Evolutionary conservation across 2,329 filamentous ascomycete species (phyloP).

Genomic region (Cladosporium sp.): DNA sequence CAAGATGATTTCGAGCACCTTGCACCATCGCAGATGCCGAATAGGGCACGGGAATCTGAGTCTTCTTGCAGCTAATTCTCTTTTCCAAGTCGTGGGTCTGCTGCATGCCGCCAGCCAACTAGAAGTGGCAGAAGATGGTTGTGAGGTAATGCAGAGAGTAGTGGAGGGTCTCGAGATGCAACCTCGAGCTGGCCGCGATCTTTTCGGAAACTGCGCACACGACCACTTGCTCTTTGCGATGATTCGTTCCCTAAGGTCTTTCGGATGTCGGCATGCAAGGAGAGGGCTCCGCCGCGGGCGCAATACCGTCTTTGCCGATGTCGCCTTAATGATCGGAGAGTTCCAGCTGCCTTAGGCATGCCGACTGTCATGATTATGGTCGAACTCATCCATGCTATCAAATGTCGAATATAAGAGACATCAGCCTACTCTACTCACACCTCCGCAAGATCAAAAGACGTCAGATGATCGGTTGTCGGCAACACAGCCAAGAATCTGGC

Average conservation of each 20-base stretch:
- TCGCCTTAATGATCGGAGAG: background rate
- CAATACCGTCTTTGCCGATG: background rate
- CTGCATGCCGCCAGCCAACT: conserved; percentile 7
- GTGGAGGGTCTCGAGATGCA: background rate
- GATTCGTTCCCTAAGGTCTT: conserved; percentile 16
- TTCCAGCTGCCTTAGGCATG: background rate
- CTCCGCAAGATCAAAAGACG: background rate
- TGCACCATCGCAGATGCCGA: background rate
- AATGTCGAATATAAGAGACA: background rate
- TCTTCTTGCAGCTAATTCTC: conserved; percentile 7
- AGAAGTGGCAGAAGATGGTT: background rate
- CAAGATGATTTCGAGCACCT: background rate
- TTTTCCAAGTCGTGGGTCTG: conserved; percentile 4
- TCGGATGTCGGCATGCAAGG: background rate
- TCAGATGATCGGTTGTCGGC: conserved; percentile 1
- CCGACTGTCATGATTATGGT: background rate
- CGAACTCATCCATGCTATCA: background rate
- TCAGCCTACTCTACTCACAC: background rate
- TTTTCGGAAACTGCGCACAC: conserved; percentile 20
- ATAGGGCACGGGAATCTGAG: background rate
- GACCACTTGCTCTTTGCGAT: conserved; percentile 12
- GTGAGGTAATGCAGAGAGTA: conserved; percentile 18
- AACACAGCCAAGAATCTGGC: background rate
- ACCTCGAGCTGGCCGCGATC: background rate
- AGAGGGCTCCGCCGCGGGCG: conserved; percentile 1